Evolutionary conservation across 257 asterid genomes (phyloP), one percentile per base, ranked within the genome.

Genomic region (Marsdenia floribunda): DNA sequence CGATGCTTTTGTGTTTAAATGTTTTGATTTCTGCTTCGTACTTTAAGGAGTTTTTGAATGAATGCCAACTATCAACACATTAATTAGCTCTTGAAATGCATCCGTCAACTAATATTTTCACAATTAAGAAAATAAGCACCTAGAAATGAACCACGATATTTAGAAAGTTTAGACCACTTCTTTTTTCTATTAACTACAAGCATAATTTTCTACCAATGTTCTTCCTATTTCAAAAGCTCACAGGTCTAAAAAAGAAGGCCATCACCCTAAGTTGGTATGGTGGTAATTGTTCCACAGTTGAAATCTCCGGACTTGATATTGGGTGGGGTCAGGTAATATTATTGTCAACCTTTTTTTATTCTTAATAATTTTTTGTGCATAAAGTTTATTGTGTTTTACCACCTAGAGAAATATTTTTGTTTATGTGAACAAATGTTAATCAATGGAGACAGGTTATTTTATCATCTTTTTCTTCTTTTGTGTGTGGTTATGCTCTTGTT

Each of bases 311-410:
- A 53, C 97, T 94, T 77, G 99, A 94, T 83, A 79, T 94, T 75
- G 99, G 99, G 37, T 94, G 99, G 99, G 98, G 99, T 70, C 96
- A 90, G 99, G 99, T 94, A 92, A 84, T 80, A 74, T 21, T 50
- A 60, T 21, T 42, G 15, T 22, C 37, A 52, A 11, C n/a, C n/a
- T 50, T 22, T 22, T 14, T 16, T 38, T 21, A 9, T 24, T 63
- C n/a, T 6, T 64, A 16, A 33, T 47, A 77, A 42, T 12, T 6
- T 42, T 55, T 58, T 33, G 24, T 72, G 38, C 76, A 57, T 22
- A n/a, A 73, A 61, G 2, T 19, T 10, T 24, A 19, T 24, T 54
- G n/a, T 54, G 22, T 50, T 6, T 70, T 70, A 15, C 38, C 46
- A 63, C 44, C 5, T 26, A 11, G 22, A 63, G 69, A 63, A 61